Conservation (phyloP, 257 asterid genomes). For the Euphrasia confusa region DNA sequence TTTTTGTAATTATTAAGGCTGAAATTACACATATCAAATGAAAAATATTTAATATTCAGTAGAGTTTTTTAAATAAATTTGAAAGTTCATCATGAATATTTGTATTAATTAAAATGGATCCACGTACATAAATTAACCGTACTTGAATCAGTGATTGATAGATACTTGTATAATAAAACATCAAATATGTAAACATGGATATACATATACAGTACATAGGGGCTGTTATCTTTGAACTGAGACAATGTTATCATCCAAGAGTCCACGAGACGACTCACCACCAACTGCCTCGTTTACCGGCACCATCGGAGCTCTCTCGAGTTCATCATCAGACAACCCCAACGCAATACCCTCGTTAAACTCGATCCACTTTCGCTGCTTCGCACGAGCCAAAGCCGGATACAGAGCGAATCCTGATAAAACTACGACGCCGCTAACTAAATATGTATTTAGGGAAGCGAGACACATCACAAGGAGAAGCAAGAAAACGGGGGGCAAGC, state of each 20-base stretch:
- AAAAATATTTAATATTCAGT: too few species aligned
- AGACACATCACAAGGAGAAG: conserved; percentile 81
- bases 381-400: conserved; percentile 43
- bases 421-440: conserved; percentile 61
- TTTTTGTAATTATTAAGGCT: too few species aligned
- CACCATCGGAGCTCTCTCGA: conserved; percentile 25
- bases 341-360: conserved; percentile 27
- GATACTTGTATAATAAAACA: too few species aligned
- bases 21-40: too few species aligned
- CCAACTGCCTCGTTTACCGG: conserved; percentile 21
- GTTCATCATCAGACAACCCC: conserved; percentile 22
- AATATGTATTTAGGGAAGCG: conserved; percentile 57
- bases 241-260: conserved; percentile 13
- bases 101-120: too few species aligned
- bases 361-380: conserved; percentile 42
- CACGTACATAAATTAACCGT: too few species aligned
- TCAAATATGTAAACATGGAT: too few species aligned
- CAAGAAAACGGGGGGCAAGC: conserved; percentile 67
- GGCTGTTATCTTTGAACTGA: too few species aligned
- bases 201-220: too few species aligned
- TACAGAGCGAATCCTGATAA: conserved; percentile 52
- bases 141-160: too few species aligned
- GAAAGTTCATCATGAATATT: too few species aligned
- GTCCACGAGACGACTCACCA: conserved; percentile 35
- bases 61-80: too few species aligned